Percentiles rank a stretch among this genome's conserved stretches.
Conservation (phyloP, 2,329 filamentous ascomycete species). For the Xylaria hypoxylon region DNA sequence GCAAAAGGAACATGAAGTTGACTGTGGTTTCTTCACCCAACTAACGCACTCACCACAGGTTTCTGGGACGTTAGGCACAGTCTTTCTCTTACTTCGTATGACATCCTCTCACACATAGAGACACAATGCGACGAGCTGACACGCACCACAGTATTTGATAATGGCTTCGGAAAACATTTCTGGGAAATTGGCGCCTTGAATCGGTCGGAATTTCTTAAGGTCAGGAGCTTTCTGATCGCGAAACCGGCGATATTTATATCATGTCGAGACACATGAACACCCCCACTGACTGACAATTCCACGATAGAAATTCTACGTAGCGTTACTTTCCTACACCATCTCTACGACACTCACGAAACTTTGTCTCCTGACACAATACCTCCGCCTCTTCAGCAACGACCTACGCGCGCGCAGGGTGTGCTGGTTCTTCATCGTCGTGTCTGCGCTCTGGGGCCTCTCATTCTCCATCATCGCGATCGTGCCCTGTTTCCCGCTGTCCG, state of each 20-base stretch:
- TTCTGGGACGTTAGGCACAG: conserved; percentile 45
- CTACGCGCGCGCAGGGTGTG: conserved; percentile 41
- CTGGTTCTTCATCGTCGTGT: conserved; percentile 45
- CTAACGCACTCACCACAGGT: conserved; percentile 36
- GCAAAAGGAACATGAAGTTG: not conserved
- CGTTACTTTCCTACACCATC: conserved; percentile 49
- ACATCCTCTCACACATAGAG: not conserved
- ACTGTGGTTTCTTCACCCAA: not conserved
- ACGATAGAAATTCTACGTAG: conserved; percentile 51
- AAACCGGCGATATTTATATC: not conserved
- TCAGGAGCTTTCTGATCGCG: conserved; percentile 10
- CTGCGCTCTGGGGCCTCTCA: conserved; percentile 48
- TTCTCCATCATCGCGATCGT: conserved; percentile 49
- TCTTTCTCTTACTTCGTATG: conserved; percentile 36
- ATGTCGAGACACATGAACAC: not conserved
- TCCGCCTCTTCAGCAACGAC: conserved; percentile 50
- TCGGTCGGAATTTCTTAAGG: conserved; percentile 45
- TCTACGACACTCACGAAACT: conserved; percentile 54
- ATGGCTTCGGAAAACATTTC: conserved; percentile 50
- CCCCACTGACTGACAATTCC: conserved; percentile 21
- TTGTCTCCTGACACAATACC: conserved; percentile 54
- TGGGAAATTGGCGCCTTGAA: conserved; percentile 36
- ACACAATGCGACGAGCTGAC: conserved; percentile 29
- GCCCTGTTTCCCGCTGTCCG: conserved; percentile 50
- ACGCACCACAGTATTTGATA: conserved; percentile 32